These are phyloP conservation scores for Salix dunnii DNA, from an alignment of 345 rosid genomes.

Conservation along the genomic window DNA sequence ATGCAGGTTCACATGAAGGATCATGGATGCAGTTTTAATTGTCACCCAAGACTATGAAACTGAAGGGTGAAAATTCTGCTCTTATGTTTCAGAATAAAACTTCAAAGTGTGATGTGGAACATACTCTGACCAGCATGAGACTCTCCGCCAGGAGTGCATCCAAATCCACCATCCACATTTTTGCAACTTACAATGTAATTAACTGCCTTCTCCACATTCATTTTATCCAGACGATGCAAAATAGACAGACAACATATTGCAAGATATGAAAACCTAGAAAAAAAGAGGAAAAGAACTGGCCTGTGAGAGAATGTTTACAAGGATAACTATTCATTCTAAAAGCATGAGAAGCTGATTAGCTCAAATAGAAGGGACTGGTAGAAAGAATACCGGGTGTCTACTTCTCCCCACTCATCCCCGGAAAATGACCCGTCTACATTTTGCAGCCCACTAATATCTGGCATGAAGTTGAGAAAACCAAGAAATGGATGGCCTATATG, in stretches of 20 bases:
- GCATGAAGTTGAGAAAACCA: slow-evolving; percentile 31
- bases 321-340: not conserved
- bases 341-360: not conserved
- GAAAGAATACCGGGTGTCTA: slow-evolving; percentile 67
- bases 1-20: not conserved
- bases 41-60: not conserved
- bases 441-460: slow-evolving; percentile 76
- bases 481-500: not conserved
- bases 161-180: slow-evolving; percentile 94
- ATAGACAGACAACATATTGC: slow-evolving; percentile 80
- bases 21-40: not conserved
- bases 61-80: not conserved
- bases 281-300: not conserved
- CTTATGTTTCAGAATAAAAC: not conserved
- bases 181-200: slow-evolving; percentile 76
- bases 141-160: slow-evolving; percentile 91
- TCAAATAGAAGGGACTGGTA: not conserved
- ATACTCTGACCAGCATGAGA: slow-evolving; percentile 96
- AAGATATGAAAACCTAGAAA: slow-evolving; percentile 75
- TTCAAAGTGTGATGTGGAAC: slow-evolving; percentile 15
- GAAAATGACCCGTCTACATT: slow-evolving; percentile 94
- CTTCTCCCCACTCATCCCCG: slow-evolving; percentile 96
- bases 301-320: not conserved
- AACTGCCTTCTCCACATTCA: slow-evolving; percentile 75
- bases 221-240: slow-evolving; percentile 52